Base-by-base conservation (phyloP, 2,329 filamentous ascomycete species). In the Clathrospora elynae region DNA sequence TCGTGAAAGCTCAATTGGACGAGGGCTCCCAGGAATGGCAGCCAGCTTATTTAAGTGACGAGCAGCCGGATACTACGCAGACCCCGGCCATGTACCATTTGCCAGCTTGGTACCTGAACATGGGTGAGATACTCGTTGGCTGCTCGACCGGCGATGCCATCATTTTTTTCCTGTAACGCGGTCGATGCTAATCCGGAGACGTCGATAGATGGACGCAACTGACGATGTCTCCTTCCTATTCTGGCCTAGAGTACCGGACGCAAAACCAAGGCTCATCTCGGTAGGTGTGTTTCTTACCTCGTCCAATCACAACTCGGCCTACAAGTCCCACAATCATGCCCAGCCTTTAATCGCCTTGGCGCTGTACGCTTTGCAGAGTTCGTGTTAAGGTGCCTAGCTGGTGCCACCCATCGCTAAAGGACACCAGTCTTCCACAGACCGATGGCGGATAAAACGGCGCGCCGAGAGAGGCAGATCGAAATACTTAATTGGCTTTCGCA, bases 1-100 rank as follows among this genome's bases (percentile, higher is more conserved):
- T 59, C 36, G 51, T 42, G 17, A 49, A 47, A 57, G 54, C 53
- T 57, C 53, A 59, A 59, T 59, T 63, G 55, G 50, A 53, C 38
- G 46, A 49, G 46, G 54, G 56, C 57, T 54, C 26, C 37, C 34
- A 30, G 18, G 42, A 42, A 52, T 41, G 55, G 53, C 50, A 51
- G 35, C 33, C 20, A 53, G 37, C 45, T 55, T 61, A 60, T 61
- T 60, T 61, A 53, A 55, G 54, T 38, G 31, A 46, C 41, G 26
- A 49, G 42, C 38, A 13, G 42, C 41, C 30, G 42, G 33, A 25
- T 35, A 25, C 17, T 19, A n/a, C 35, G 13, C 23, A 28, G 22
- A 29, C 30, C 40, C 42, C 31, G 41, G 26, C 40, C 18, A 25
- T 24, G 33, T 25, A 39, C 29, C 47, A 49, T 48, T 40, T 37